Conservation (phyloP, 495 filamentous ascomycete genomes). For the Xanthoparmelia taractica region DNA sequence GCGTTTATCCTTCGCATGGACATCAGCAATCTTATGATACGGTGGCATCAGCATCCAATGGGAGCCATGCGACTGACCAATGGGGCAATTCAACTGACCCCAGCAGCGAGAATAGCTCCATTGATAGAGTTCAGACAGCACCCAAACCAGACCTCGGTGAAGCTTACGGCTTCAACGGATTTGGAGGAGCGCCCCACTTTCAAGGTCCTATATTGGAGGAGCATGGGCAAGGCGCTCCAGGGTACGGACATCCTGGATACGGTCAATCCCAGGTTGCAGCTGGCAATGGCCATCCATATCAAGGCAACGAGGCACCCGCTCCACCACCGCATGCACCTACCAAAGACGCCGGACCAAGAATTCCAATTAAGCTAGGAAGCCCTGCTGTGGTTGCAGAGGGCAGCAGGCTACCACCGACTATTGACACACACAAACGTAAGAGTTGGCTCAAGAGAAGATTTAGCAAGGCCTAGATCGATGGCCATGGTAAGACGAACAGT, state of each 20-base stretch:
- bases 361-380: slow-evolving; percentile 21
- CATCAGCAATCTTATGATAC: slow-evolving; percentile 81
- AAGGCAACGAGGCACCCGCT: slow-evolving; percentile 33
- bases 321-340: slow-evolving; percentile 24
- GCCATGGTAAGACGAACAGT: slow-evolving; percentile 17
- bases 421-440: slow-evolving; percentile 63
- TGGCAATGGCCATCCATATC: slow-evolving; percentile 20
- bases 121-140: slow-evolving; percentile 60
- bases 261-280: slow-evolving; percentile 23
- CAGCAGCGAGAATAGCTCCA: slow-evolving; percentile 83
- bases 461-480: slow-evolving; percentile 49
- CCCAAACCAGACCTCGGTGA: slow-evolving; percentile 49
- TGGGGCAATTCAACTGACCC: slow-evolving; percentile 80
- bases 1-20: slow-evolving; percentile 55
- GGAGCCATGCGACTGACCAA: slow-evolving; percentile 58
- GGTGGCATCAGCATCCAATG: slow-evolving; percentile 63
- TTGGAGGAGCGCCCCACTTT: slow-evolving; percentile 38
- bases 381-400: slow-evolving; percentile 24
- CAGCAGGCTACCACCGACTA: slow-evolving; percentile 30
- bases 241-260: slow-evolving; percentile 24
- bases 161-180: slow-evolving; percentile 48
- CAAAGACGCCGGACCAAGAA: slow-evolving; percentile 21
- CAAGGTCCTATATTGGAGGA: slow-evolving; percentile 34
- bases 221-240: slow-evolving; percentile 27
- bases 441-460: slow-evolving; percentile 82